Evolutionary conservation across 139 green algal genomes (phyloP).

Genomic region (Diplosphaera chodatii): DNA sequence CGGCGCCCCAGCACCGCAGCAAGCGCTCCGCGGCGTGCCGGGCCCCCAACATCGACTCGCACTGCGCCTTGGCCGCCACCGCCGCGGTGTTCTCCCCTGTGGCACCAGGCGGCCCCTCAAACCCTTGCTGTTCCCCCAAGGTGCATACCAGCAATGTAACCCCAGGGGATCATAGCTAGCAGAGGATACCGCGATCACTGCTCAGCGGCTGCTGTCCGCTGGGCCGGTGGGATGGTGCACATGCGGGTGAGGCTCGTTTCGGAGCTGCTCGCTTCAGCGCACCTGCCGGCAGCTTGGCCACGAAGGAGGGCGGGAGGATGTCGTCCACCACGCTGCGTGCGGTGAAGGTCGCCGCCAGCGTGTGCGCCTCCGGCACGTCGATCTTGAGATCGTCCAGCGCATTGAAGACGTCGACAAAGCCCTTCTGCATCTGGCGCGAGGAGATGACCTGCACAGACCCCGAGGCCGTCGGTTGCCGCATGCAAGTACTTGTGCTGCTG

Average conservation of each 20-base stretch:
- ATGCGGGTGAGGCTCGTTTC: too few relatives aligned
- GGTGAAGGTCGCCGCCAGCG: constrained; percentile 68
- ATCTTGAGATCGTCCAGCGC: constrained; percentile 70
- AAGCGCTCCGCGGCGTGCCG: constrained; percentile 69
- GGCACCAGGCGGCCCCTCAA: too few relatives aligned
- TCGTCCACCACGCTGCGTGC: constrained; percentile 78
- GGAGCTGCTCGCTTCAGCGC: too few relatives aligned
- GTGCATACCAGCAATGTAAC: too few relatives aligned
- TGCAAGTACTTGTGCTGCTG: too few relatives aligned
- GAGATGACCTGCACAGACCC: constrained; percentile 30
- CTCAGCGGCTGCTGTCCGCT: too few relatives aligned
- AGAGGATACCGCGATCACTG: too few relatives aligned
- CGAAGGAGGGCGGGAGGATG: constrained; percentile 66
- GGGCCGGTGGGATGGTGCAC: too few relatives aligned
- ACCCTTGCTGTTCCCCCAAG: too few relatives aligned
- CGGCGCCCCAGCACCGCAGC: constrained; percentile 72
- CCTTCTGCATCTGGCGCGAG: constrained; percentile 55
- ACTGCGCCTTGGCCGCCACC: constrained; percentile 21
- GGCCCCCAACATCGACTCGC: constrained; percentile 40
- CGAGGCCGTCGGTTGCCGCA: too few relatives aligned
- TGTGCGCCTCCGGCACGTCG: constrained; percentile 69
- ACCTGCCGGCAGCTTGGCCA: constrained; percentile 22
- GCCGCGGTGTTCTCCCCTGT: not conserved
- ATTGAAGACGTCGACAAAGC: constrained; percentile 52
- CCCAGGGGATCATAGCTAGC: too few relatives aligned